Conservation (phyloP, 768 basidiomycete species). For the Hortiboletus flavorubellus region DNA sequence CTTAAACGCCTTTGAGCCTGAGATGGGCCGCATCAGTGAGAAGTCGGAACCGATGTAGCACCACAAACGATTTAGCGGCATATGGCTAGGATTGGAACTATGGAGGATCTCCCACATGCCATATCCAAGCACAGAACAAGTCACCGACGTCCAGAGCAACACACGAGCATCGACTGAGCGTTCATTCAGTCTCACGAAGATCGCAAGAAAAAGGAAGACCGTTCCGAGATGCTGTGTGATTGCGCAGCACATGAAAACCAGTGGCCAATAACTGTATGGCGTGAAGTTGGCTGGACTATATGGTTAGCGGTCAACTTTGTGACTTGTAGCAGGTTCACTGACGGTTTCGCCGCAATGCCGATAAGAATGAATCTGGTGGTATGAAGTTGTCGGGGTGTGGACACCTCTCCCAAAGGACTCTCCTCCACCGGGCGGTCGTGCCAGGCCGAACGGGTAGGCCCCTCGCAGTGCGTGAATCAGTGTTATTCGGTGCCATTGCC, state of each 20-base stretch:
- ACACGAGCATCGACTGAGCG: slow-evolving; percentile 62
- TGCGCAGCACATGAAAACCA: slow-evolving; percentile 67
- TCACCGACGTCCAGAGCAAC: slow-evolving; percentile 62
- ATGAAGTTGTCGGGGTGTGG: slow-evolving; percentile 85
- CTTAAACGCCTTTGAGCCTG: slow-evolving; percentile 71
- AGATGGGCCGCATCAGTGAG: slow-evolving; percentile 8
- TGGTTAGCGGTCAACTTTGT: slow-evolving; percentile 11
- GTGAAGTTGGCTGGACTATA: slow-evolving; percentile 64
- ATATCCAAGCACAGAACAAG: slow-evolving; percentile 60
- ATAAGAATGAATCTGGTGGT: slow-evolving; percentile 67
- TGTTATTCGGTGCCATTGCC: neutral
- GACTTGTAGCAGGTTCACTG: slow-evolving; percentile 29
- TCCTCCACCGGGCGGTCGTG: slow-evolving; percentile 51
- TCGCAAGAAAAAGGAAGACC: slow-evolving; percentile 76
- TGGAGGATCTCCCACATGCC: slow-evolving; percentile 57
- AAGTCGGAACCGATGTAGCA: neutral
- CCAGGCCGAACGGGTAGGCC: neutral
- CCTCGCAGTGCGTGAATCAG: neutral
- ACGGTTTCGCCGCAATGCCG: slow-evolving; percentile 79
- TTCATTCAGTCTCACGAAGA: slow-evolving; percentile 72
- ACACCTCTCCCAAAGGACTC: slow-evolving; percentile 76
- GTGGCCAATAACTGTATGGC: slow-evolving; percentile 71
- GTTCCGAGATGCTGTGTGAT: slow-evolving; percentile 83
- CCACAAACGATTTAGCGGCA: slow-evolving; percentile 26
- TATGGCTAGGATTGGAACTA: slow-evolving; percentile 30